phyloP scores from a whole-genome alignment of 257 asterid species.

The Solanum stenotomum region DNA sequence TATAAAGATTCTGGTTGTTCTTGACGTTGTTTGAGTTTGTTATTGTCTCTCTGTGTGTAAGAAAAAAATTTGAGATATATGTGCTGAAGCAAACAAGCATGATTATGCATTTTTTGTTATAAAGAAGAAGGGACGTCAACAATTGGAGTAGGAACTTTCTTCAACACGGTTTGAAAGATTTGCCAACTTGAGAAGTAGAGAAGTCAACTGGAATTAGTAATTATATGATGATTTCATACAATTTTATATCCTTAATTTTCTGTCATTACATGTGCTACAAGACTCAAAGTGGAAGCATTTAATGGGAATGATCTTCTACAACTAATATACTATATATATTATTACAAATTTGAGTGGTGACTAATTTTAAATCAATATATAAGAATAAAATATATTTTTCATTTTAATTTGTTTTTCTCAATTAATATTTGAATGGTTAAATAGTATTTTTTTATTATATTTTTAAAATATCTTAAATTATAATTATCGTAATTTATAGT shows the following conservation, averaged over 20 bases:
- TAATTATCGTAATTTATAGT: too few species aligned
- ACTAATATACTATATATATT: not conserved
- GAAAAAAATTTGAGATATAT: not conserved
- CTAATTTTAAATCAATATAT: too few species aligned
- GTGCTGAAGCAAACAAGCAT: not conserved
- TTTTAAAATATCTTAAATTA: too few species aligned
- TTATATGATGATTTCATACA: too few species aligned
- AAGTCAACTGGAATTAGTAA: not conserved
- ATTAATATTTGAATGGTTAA: not conserved
- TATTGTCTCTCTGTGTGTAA: not conserved
- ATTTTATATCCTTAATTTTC: not conserved
- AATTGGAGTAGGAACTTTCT: not conserved
- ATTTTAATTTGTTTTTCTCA: too few species aligned
- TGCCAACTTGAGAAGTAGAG: not conserved
- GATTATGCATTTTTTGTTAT: not conserved
- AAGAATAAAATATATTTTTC: too few species aligned
- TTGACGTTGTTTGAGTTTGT: not conserved
- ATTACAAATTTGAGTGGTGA: too few species aligned
- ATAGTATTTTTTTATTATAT: too few species aligned
- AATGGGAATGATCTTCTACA: not conserved
- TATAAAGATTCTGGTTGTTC: not conserved
- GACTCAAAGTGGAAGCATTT: not conserved
- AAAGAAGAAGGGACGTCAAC: not conserved
- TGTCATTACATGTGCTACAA: not conserved
- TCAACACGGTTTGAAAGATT: not conserved